Evolutionary conservation across 257 asterid genomes (phyloP), one percentile per base, ranked within the genome.

Genomic region (Dorcoceras hygrometricum): DNA sequence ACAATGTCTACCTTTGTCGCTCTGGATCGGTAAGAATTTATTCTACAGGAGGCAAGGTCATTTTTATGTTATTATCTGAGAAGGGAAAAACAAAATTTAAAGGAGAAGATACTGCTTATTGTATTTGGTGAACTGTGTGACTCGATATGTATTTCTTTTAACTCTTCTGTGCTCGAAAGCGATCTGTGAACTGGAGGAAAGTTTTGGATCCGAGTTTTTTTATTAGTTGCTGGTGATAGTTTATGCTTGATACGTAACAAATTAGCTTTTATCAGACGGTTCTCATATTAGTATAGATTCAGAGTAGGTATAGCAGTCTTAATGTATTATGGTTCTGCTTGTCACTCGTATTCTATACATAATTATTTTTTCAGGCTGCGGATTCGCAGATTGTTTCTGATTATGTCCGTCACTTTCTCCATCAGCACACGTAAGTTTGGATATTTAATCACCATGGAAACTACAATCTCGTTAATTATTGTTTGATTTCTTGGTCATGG

Each of bases 91-190:
- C 20, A 46, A 46, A 46, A 46, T 46, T 46, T 14, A 18, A 46
- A 46, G 54, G 22, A 4, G 20, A 46, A 46, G 54, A 46, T 46
- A 16, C 54, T 46, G 54, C 20, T 46, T 16, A 16, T 46, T 86
- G 95, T 89, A 87, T 79, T 96, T 92, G 68, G 97, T 96, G 46
- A 92, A 92, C 80, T 84, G 98, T 81, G 97, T 81, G 97, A 4
- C 87, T 91, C 1, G 89, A 92, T 73, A 87, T 87, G 84, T 84
- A 87, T 46, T 18, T 18, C 2, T 20, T 4, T 46, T 5, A 46
- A 46, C 54, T 46, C 16, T 4, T 46, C 20, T 46, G 53, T 46
- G 5, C 7, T 46, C 1, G 16, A 4, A 39, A 46, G 54, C 18
- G 54, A 46, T 14, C 19, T 4, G 46, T 36, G 46, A 36, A 36